Evolutionary conservation across 805 yeast genomes (phyloP).

Genomic region (Wickerhamomyces ciferrii): DNA sequence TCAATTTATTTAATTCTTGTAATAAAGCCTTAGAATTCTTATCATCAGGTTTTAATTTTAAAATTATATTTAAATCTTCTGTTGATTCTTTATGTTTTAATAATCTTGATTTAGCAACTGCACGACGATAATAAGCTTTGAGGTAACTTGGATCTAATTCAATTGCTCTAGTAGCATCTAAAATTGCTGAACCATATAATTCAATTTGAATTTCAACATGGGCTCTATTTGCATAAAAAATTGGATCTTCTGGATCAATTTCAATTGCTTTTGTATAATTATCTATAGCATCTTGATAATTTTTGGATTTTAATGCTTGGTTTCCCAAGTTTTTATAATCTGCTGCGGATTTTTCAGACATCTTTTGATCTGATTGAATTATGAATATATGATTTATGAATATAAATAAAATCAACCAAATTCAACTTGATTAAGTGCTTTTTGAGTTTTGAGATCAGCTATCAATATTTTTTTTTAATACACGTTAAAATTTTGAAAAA

Average conservation of each 20-base stretch:
- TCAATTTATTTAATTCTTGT: constrained; percentile 56
- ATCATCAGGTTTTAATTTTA: constrained; percentile 63
- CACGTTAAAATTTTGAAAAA: no score
- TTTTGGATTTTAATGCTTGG: constrained; percentile 57
- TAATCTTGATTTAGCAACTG: constrained; percentile 73
- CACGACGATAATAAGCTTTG: constrained; percentile 85
- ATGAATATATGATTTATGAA: no score
- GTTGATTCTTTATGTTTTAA: constrained; percentile 72
- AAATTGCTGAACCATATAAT: constrained; percentile 78
- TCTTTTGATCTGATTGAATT: background rate
- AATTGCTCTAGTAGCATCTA: constrained; percentile 73
- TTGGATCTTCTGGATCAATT: constrained; percentile 48
- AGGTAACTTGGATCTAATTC: constrained; percentile 58
- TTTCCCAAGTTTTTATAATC: constrained; percentile 70
- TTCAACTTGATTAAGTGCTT: no score
- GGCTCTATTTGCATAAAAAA: constrained; percentile 81
- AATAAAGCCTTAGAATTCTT: constrained; percentile 56
- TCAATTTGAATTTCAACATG: constrained; percentile 85
- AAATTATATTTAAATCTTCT: constrained; percentile 59
- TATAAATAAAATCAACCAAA: no score
- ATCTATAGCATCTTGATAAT: constrained; percentile 60
- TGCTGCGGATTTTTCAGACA: constrained; percentile 32
- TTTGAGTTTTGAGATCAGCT: no score
- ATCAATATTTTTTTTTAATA: no score
- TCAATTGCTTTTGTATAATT: constrained; percentile 73